Conservation (phyloP, 176 grass and related monocot genomes). For the Carex parvula region DNA sequence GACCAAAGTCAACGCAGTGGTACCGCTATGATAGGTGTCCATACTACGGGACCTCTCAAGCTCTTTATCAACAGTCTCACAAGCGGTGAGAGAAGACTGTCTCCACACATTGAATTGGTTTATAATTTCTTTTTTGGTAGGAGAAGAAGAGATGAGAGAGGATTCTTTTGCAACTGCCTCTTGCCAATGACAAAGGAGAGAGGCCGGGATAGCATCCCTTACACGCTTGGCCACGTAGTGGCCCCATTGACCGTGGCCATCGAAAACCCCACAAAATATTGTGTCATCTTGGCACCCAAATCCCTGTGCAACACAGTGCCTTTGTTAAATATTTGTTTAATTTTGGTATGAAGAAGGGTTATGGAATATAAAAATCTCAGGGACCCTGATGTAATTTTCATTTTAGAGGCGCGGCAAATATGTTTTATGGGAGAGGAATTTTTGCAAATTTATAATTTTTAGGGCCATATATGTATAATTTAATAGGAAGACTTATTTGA, state of each 20-base stretch:
- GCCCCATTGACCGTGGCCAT: slow-evolving; percentile 90
- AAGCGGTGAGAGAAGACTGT: slow-evolving; percentile 46
- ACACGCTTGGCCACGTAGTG: slow-evolving; percentile 87
- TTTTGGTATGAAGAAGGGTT: background rate
- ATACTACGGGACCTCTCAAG: slow-evolving; percentile 45
- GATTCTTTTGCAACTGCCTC: slow-evolving; percentile 46
- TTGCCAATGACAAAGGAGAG: slow-evolving; percentile 72
- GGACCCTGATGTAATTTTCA: slow-evolving; percentile 18
- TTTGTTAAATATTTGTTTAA: background rate
- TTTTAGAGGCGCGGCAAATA: background rate
- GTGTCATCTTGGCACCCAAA: slow-evolving; percentile 74
- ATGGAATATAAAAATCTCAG: background rate
- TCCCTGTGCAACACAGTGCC: slow-evolving; percentile 34
- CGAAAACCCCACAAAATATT: slow-evolving; percentile 82
- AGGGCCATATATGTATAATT: background rate
- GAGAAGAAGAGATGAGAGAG: slow-evolving; percentile 31
- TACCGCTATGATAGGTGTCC: slow-evolving; percentile 68
- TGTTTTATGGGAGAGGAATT: background rate
- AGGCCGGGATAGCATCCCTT: slow-evolving; percentile 53
- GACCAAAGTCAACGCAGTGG: slow-evolving; percentile 68
- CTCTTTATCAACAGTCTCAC: slow-evolving; percentile 63
- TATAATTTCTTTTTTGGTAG: slow-evolving; percentile 55
- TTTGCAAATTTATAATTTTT: background rate
- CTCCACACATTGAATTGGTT: slow-evolving; percentile 65
- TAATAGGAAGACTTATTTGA: background rate